These are phyloP conservation scores for Epichloe uncinata DNA, from an alignment of 2,329 filamentous ascomycete species.

Conservation along the genomic window DNA sequence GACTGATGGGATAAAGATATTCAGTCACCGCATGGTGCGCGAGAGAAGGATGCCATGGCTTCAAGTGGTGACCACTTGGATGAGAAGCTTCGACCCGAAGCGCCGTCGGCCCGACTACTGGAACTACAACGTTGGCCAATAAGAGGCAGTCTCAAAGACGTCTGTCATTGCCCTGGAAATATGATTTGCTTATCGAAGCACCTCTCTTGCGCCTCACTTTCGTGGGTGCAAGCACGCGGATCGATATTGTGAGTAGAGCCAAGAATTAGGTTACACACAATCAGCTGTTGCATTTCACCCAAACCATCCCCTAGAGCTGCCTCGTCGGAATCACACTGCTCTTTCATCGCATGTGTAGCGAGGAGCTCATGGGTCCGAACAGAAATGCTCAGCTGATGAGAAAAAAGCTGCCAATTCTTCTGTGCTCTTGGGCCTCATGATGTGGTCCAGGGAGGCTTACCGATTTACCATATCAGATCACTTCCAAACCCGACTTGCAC, in stretches of 20 bases:
- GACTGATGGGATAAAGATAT: slow-evolving; percentile 36
- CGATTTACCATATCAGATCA: slow-evolving; percentile 4
- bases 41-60: slow-evolving; percentile 51
- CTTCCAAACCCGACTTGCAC: slow-evolving; percentile 18
- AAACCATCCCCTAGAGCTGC: slow-evolving; percentile 14
- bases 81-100: slow-evolving; percentile 59
- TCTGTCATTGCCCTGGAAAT: slow-evolving; percentile 9
- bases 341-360: slow-evolving; percentile 18
- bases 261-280: slow-evolving; percentile 33
- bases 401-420: slow-evolving; percentile 22
- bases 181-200: background rate
- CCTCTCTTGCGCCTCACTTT: background rate
- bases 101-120: slow-evolving; percentile 63
- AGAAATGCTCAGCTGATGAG: slow-evolving; percentile 29
- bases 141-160: slow-evolving; percentile 25
- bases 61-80: slow-evolving; percentile 39
- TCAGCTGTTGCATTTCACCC: slow-evolving; percentile 28
- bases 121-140: slow-evolving; percentile 42
- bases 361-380: slow-evolving; percentile 30
- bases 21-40: slow-evolving; percentile 43
- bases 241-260: slow-evolving; percentile 24
- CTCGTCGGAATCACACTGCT: slow-evolving; percentile 33
- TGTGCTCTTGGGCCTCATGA: slow-evolving; percentile 29
- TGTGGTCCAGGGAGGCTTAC: slow-evolving; percentile 5
- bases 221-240: slow-evolving; percentile 1